A percentile compares a stretch with the other conserved stretches of the same genome.
These are phyloP conservation scores for Scleroderma citrinum DNA, from an alignment of 768 basidiomycete genomes.

Conservation along the genomic window DNA sequence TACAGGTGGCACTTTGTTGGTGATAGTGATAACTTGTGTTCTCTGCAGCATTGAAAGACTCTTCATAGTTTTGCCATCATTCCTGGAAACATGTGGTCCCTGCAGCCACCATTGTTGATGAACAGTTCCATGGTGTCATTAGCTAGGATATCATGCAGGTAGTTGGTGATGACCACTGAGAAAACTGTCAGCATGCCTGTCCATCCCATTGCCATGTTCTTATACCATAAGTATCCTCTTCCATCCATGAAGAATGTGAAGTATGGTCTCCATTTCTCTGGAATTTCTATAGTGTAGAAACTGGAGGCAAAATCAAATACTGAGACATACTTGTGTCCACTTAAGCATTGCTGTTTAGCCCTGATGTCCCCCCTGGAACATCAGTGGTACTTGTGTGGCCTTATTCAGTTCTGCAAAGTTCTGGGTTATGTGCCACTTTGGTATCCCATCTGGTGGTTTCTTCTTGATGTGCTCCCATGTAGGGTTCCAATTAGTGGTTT, in stretches of 20 bases:
- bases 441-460: neutral
- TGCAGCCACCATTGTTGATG: conserved; percentile 32
- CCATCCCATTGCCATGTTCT: too few species aligned
- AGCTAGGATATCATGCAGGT: too few species aligned
- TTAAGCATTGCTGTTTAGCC: conserved; percentile 15
- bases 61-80: neutral
- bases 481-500: neutral
- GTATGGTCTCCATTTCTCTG: conserved; percentile 11
- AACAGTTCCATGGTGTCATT: too few species aligned
- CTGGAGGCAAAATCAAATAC: conserved; percentile 19
- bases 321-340: conserved; percentile 6
- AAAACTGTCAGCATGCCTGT: too few species aligned
- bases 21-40: neutral
- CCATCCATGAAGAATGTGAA: too few species aligned
- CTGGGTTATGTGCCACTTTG: neutral
- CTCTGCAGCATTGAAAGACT: neutral
- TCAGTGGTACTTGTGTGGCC: neutral
- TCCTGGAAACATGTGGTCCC: neutral
- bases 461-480: neutral
- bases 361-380: conserved; percentile 21
- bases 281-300: conserved; percentile 18
- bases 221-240: too few species aligned
- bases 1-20: neutral
- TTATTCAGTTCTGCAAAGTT: neutral
- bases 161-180: too few species aligned